Conservation (phyloP, 2,329 filamentous ascomycete genomes). For the Pseudogymnoascus sp. region DNA sequence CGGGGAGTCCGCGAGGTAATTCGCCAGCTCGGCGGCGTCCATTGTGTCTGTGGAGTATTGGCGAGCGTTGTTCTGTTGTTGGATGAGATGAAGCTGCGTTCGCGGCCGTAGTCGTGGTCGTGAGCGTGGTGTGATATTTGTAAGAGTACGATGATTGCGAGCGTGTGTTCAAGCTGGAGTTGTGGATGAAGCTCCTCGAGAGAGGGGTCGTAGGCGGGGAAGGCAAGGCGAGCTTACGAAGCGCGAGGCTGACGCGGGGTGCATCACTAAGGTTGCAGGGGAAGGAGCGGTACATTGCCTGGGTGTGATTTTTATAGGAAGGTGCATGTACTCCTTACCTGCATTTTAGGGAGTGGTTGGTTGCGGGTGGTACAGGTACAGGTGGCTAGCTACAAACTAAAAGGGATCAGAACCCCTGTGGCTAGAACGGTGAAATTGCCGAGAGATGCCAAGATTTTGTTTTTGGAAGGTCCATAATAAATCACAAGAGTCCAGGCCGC, state of each 20-base stretch:
- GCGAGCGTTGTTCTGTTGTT: not conserved
- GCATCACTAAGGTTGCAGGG: not conserved
- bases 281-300: not conserved
- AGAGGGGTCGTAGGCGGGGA: not conserved
- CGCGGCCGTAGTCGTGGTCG: not conserved
- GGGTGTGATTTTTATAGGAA: not conserved
- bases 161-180: not conserved
- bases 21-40: slow-evolving; percentile 54
- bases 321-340: not conserved
- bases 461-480: not conserved
- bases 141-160: not conserved
- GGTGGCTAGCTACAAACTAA: not conserved
- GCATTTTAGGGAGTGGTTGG: not conserved
- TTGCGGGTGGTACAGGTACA: not conserved
- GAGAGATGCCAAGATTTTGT: not conserved
- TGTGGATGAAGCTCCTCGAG: not conserved
- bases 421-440: not conserved
- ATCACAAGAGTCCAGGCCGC: not conserved
- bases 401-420: not conserved
- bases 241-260: slow-evolving; percentile 3
- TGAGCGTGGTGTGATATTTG: not conserved
- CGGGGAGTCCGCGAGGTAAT: slow-evolving; percentile 87
- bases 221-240: not conserved
- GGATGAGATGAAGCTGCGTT: not conserved
- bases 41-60: slow-evolving; percentile 30